Conservation (phyloP, 129 eudicot species). For the Lactuca saligna region DNA sequence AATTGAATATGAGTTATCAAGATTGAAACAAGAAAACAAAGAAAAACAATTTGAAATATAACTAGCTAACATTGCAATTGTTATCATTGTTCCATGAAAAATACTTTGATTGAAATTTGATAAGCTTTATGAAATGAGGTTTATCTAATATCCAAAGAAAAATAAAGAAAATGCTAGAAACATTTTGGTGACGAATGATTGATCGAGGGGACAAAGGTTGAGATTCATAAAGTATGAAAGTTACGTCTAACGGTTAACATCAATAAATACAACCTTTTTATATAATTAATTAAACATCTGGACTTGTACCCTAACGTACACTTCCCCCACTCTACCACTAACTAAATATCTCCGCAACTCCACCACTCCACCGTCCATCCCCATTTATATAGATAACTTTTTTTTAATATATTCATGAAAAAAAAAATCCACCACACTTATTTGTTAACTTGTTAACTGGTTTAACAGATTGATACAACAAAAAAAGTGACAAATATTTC, state of each 20-base stretch:
- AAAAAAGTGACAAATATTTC: no score
- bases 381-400: not conserved
- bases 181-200: slow-evolving; percentile 12
- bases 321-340: slow-evolving; percentile 3
- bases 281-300: not conserved
- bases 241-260: slow-evolving; percentile 27
- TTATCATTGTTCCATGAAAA: no score
- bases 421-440: not conserved
- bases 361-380: no score
- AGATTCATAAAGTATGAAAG: slow-evolving; percentile 30
- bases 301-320: not conserved
- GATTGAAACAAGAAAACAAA: no score
- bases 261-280: slow-evolving; percentile 16
- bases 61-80: no score
- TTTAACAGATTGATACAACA: no score
- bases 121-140: no score
- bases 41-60: no score
- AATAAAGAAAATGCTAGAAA: not conserved
- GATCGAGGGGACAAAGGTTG: slow-evolving; percentile 27
- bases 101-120: no score
- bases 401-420: not conserved
- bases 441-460: not conserved
- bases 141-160: not conserved
- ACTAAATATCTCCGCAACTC: not conserved
- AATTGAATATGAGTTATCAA: no score